Conservation (phyloP, 2,329 filamentous ascomycete genomes). For the Microascus cirrosus region DNA sequence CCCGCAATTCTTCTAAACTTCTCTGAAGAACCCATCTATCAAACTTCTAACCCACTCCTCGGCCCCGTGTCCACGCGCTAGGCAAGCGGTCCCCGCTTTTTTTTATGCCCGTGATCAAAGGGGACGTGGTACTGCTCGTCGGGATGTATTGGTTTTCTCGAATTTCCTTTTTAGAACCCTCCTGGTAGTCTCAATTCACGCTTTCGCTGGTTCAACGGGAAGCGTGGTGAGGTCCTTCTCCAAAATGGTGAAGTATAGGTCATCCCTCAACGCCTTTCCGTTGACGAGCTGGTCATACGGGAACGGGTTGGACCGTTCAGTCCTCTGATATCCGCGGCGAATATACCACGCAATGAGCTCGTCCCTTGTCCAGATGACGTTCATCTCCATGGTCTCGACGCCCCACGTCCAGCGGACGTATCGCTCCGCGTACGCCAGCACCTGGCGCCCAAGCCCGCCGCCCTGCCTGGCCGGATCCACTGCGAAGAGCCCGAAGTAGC, state of each 20-base stretch:
- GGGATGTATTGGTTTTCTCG: too few relatives aligned
- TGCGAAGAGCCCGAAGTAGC: slow-evolving; percentile 37
- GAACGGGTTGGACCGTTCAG: slow-evolving; percentile 27
- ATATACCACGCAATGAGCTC: slow-evolving; percentile 35
- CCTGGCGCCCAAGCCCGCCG: slow-evolving; percentile 28
- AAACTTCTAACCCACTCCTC: too few relatives aligned
- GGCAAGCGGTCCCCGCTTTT: too few relatives aligned
- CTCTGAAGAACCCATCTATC: too few relatives aligned
- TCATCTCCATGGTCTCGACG: slow-evolving; percentile 26
- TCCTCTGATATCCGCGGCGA: slow-evolving; percentile 27
- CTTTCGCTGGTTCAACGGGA: not conserved
- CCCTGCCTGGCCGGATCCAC: slow-evolving; percentile 29
- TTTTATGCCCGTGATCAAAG: too few relatives aligned
- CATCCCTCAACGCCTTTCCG: slow-evolving; percentile 25
- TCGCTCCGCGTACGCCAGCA: slow-evolving; percentile 28
- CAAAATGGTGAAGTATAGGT: slow-evolving; percentile 29
- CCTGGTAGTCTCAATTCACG: too few relatives aligned
- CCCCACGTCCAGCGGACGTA: slow-evolving; percentile 21
- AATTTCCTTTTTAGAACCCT: too few relatives aligned
- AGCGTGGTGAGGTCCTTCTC: slow-evolving; percentile 19
- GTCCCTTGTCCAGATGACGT: slow-evolving; percentile 27
- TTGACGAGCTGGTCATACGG: slow-evolving; percentile 25
- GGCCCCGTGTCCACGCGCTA: too few relatives aligned
- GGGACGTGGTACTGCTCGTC: too few relatives aligned
- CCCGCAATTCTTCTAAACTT: too few relatives aligned